phyloP scores from a whole-genome alignment of 1,284 basidiomycete genomes.

The Flammula alnicola region DNA sequence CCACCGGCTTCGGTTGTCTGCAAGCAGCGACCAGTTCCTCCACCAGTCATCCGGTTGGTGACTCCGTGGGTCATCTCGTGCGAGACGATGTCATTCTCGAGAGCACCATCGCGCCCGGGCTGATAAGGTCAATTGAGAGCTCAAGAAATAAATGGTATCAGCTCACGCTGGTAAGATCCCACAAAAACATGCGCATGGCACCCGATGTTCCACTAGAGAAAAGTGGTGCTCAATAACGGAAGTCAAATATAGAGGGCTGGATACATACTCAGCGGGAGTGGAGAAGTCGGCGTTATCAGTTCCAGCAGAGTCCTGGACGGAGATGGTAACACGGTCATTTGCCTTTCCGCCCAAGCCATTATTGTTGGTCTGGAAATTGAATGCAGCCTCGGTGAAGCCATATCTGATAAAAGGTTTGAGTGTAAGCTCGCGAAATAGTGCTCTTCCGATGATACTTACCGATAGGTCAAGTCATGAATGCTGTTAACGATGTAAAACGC shows the following conservation, averaged over 20 bases:
- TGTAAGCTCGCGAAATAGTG: not conserved
- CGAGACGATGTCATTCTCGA: constrained; percentile 52
- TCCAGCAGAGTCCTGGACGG: constrained; percentile 25
- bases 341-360: constrained; percentile 24
- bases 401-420: constrained; percentile 25
- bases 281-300: constrained; percentile 28
- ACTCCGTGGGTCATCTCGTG: constrained; percentile 56
- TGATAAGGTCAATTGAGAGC: constrained; percentile 2
- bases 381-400: constrained; percentile 40
- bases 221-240: constrained; percentile 5
- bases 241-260: not conserved
- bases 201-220: constrained; percentile 39
- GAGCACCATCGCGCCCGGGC: constrained; percentile 47
- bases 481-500: constrained; percentile 54
- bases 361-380: constrained; percentile 30
- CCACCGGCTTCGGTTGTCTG: constrained; percentile 52
- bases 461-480: constrained; percentile 53
- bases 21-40: constrained; percentile 54
- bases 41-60: constrained; percentile 54
- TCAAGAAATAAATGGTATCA: not conserved
- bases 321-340: constrained; percentile 27
- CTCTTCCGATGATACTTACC: constrained; percentile 8
- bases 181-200: constrained; percentile 45
- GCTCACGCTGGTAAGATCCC: constrained; percentile 38
- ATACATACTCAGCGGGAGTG: constrained; percentile 28